phyloP scores from a whole-genome alignment of 2,329 filamentous ascomycete species.

The Hymenoscyphus scutula region DNA sequence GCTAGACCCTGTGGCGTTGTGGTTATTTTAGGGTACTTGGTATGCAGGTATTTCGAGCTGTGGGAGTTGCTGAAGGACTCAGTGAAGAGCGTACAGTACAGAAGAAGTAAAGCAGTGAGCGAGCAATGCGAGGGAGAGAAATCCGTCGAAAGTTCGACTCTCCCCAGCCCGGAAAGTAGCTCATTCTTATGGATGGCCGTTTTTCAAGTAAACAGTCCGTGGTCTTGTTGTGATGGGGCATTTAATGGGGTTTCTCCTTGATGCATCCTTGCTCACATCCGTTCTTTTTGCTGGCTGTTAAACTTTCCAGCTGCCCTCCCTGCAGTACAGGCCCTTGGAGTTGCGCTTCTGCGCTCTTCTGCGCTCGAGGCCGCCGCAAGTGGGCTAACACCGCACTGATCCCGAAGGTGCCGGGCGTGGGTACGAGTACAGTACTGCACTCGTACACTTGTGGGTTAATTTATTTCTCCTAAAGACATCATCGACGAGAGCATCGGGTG shows the following conservation, averaged over 20 bases:
- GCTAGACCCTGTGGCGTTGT: neutral
- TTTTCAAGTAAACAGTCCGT: constrained; percentile 1
- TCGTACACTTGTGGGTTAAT: too few relatives aligned
- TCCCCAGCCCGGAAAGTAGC: neutral
- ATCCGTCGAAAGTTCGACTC: neutral
- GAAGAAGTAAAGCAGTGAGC: neutral
- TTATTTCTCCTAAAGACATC: neutral
- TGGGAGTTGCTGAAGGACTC: neutral
- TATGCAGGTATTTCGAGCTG: neutral
- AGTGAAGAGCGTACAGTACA: neutral
- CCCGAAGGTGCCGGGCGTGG: neutral
- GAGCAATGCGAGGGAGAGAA: neutral
- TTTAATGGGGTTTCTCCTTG: too few relatives aligned
- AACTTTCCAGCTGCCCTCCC: too few relatives aligned
- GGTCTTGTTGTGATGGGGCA: neutral
- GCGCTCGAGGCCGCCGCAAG: too few relatives aligned
- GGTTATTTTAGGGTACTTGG: neutral
- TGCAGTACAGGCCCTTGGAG: too few relatives aligned
- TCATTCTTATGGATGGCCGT: neutral
- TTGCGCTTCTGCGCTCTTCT: too few relatives aligned
- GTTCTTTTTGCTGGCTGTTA: too few relatives aligned
- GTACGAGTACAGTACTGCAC: too few relatives aligned
- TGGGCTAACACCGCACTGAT: neutral
- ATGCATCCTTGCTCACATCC: too few relatives aligned
- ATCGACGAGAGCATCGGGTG: too few relatives aligned